Base-by-base conservation (phyloP, 352 stramenopile genomes). In the Globisporangium parvum region DNA sequence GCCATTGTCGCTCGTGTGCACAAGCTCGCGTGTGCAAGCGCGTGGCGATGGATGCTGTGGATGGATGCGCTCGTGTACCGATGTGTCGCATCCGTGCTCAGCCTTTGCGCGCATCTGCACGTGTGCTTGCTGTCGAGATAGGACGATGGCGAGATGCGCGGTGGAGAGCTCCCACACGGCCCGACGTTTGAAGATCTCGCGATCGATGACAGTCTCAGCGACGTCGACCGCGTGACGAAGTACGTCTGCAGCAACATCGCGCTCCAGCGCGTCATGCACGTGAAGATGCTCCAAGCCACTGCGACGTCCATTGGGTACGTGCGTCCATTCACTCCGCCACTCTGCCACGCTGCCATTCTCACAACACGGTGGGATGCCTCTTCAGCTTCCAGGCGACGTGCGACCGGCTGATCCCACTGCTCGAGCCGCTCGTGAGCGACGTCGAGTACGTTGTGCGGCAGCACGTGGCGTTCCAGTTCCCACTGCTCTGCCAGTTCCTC, bases 111-210 rank as follows among this genome's bases (percentile, higher is more conserved):
- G n/a, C n/a, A 17, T 52, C 11, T 52, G 10, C 2, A 12, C 21
- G 9, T 10, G 10, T 24, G 15, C 42, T 15, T 2, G 11, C 9
- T 39, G 51, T 23, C 15, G 3, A 3, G 21, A 17, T 35, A 66
- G 57, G 56, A 51, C 39, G 67, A 74, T 17, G 63, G 66, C n/a
- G 60, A 67, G 3, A 24, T 60, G 47, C 55, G 46, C 46, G 42
- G 23, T 51, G 50, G 57, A 14, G 28, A 53, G 40, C 60, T 81
- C 10, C 60, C 63, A 20, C 74, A 66, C 44, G 81, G 80, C 28
- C 88, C 91, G 21, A 98, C 92, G n/a, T 99, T 99, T 70, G 95
- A 99, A 74, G 96, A 99, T 73, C 77, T 99, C 42, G 97, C 96
- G 6, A 98, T 99, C 63, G 96, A 99, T 77, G 96, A 99, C 73